Evolutionary conservation across 352 stramenopile genomes (phyloP), one percentile per base, ranked within the genome.

Genomic region (Albugo laibachii): DNA sequence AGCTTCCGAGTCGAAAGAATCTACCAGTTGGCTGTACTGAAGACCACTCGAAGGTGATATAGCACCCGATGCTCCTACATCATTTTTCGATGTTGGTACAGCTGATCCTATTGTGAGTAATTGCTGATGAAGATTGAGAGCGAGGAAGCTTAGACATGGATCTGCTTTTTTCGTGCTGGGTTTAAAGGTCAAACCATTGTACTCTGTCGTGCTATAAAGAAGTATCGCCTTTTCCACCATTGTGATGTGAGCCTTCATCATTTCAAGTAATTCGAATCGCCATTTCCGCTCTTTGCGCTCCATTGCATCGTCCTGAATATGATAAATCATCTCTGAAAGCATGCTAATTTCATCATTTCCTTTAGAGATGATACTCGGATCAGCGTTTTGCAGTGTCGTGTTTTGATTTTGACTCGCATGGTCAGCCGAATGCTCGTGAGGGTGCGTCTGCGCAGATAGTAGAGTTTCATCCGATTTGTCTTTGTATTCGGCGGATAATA

Each of bases 81-180:
- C 58, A 12, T 34, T 38, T 16, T 37, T 48, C 3, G 50, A 54
- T n/a, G 72, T 80, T 3, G 70, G 66, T 2, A 75, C 61, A n/a
- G 69, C 72, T 38, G 69, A 73, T 12, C 75, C 73, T 3, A 92
- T 67, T 2, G 73, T 84, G 52, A 92, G 64, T 40, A 87, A 59
- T 38, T 92, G 78, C 39, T 85, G 72, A 50, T 92, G 78, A 35
- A 92, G 55, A 34, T 92, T 92, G n/a, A 92, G 39, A 1, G 75
- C 70, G 16, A 92, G 42, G 41, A 86, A 92, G 40, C 75, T 64
- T 16, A 92, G 55, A 35, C 70, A 63, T 0, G 70, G 59, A 55
- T 92, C 73, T 11, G 73, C 74, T 63, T 92, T 92, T 69, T 84
- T 88, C 1, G 78, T 92, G 48, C 72, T 86, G 8, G 78, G 78